Evolutionary conservation across 1,284 basidiomycete genomes (phyloP).

Genomic region (Neonothopanus nambi): DNA sequence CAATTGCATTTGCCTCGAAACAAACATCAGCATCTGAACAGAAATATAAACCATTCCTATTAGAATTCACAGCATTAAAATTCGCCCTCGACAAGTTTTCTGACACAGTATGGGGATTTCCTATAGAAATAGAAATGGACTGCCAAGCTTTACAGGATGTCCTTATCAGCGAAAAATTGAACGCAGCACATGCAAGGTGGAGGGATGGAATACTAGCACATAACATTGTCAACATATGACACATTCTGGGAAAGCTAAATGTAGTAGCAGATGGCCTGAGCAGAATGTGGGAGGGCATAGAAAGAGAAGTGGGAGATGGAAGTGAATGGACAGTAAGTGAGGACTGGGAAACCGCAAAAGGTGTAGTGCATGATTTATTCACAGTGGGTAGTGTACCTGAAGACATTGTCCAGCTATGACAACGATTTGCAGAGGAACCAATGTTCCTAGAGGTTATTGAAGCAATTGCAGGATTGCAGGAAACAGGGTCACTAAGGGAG

Average conservation of each 20-base stretch:
- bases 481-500: background rate
- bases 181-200: slow-evolving; percentile 15
- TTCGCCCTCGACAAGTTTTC: slow-evolving; percentile 21
- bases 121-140: slow-evolving; percentile 23
- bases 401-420: too few relatives aligned
- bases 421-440: slow-evolving; percentile 27
- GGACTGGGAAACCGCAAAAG: slow-evolving; percentile 14
- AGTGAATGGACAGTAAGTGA: slow-evolving; percentile 30
- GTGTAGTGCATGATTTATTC: slow-evolving; percentile 33
- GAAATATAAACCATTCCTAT: slow-evolving; percentile 13
- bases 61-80: slow-evolving; percentile 11
- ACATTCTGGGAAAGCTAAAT: slow-evolving; percentile 18
- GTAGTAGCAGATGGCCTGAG: slow-evolving; percentile 19
- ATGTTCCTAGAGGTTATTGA: slow-evolving; percentile 29
- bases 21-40: slow-evolving; percentile 7
- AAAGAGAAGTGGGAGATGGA: slow-evolving; percentile 26
- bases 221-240: slow-evolving; percentile 18
- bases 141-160: slow-evolving; percentile 23
- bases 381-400: too few relatives aligned
- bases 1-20: slow-evolving; percentile 10
- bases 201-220: slow-evolving; percentile 18
- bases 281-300: slow-evolving; percentile 13
- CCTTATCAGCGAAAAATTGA: slow-evolving; percentile 14
- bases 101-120: slow-evolving; percentile 20
- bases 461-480: slow-evolving; percentile 21